Base-by-base conservation (phyloP, 1,139 yeast species). In the Candida sanyaensis region DNA sequence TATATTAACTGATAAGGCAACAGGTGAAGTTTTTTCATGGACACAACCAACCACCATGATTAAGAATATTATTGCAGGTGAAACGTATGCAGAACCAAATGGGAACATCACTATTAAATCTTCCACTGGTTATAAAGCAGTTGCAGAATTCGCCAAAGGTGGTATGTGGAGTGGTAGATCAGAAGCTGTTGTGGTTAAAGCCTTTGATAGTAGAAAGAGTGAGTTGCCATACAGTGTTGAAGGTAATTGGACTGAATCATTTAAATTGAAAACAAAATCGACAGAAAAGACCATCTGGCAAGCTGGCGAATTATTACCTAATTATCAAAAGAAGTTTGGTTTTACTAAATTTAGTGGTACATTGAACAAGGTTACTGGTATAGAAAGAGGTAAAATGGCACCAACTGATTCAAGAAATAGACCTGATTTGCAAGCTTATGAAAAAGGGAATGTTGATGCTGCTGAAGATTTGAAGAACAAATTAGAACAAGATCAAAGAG, bases 31-130 rank as follows among this genome's bases (percentile, higher is more conserved):
- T 5, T 88, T 83, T 61, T 80, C 83, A 51, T 93, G 96, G 93
- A 64, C 72, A 17, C 93, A 86, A 56, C 97, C 99, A 8, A 82
- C 88, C 1, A 84, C 96, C 0, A 77, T 89, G 61, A 71, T 93
- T 60, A 86, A 93, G 58, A 92, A 92, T 61, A 77, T 93, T 46
- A 84, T 93, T 60, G 96, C 97, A 3, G 99, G 99, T 29, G 98
- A 93, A 59, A 88, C 90, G 64, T 93, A 91, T 64, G 75, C 90
- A n/a, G 99, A 93, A 63, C 99, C 99, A 2, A 75, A 79, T 2
- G 86, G 90, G 8, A 66, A 83, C 2, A 75, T 90, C 54, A 81
- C 86, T 0, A 76, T 93, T 5, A 79, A 80, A 44, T 82, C 93
- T 3, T 80, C 90, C 2, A 72, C 71, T 13, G 96, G 96, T 0